Evolutionary conservation across 768 basidiomycete species (phyloP).

Genomic region (Trametes coccinea): DNA sequence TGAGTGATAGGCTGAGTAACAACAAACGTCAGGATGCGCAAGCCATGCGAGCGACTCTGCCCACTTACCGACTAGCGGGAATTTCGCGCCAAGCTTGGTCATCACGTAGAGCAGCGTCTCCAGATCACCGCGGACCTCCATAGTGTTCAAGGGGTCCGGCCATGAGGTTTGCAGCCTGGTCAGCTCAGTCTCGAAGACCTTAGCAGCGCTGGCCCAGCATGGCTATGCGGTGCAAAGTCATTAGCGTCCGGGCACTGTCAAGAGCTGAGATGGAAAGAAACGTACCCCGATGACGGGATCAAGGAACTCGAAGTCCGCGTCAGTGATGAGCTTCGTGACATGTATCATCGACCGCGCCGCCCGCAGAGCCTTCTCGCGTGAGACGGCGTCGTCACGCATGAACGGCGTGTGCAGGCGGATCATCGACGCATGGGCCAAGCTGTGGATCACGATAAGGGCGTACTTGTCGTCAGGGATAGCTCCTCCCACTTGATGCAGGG

Average conservation of each 20-base stretch:
- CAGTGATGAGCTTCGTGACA: constrained; percentile 61
- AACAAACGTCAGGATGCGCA: neutral
- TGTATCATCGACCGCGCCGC: constrained; percentile 62
- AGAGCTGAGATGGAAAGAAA: constrained; percentile 6
- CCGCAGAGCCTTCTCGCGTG: constrained; percentile 66
- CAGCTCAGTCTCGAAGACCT: constrained; percentile 68
- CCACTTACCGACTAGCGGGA: constrained; percentile 54
- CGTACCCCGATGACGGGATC: constrained; percentile 78
- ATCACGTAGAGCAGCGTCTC: constrained; percentile 62
- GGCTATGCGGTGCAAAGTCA: constrained; percentile 41
- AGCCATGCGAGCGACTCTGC: neutral
- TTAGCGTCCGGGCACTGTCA: neutral
- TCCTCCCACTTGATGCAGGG: constrained; percentile 62
- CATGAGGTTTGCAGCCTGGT: constrained; percentile 62
- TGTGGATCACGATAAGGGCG: constrained; percentile 59
- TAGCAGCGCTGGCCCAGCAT: constrained; percentile 71
- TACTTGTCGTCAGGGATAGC: constrained; percentile 59
- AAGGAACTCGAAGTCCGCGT: constrained; percentile 68
- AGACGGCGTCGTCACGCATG: constrained; percentile 55
- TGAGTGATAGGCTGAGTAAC: constrained; percentile 28
- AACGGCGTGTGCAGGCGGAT: constrained; percentile 67
- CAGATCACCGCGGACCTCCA: constrained; percentile 64
- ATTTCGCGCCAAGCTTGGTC: constrained; percentile 57
- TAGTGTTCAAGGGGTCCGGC: constrained; percentile 52
- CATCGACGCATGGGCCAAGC: constrained; percentile 63